Conservation (phyloP, 2,329 filamentous ascomycete genomes). For the Phaeosphaeriaceae sp. region DNA sequence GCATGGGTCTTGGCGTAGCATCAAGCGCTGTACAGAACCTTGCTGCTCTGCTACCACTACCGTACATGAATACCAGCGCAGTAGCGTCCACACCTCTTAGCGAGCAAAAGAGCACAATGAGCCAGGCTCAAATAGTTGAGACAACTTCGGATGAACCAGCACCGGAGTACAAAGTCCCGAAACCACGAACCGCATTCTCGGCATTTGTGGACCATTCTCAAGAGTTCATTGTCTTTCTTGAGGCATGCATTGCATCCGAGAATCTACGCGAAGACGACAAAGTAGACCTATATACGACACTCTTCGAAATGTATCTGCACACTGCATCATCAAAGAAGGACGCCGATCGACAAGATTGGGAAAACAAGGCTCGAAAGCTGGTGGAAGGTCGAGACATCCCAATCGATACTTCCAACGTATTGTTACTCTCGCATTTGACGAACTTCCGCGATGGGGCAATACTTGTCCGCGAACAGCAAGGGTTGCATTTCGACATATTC, state of each 20-base stretch:
- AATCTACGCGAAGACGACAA: slow-evolving; percentile 76
- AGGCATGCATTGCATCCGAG: slow-evolving; percentile 80
- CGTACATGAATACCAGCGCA: slow-evolving; percentile 77
- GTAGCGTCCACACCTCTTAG: slow-evolving; percentile 62
- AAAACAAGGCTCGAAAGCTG: slow-evolving; percentile 85
- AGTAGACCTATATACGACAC: slow-evolving; percentile 87
- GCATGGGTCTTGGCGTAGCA: slow-evolving; percentile 56
- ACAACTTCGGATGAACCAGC: slow-evolving; percentile 60
- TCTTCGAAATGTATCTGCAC: slow-evolving; percentile 98
- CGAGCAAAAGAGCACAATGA: slow-evolving; percentile 60
- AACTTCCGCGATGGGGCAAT: slow-evolving; percentile 90
- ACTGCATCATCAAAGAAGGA: slow-evolving; percentile 80
- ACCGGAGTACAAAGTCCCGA: slow-evolving; percentile 76
- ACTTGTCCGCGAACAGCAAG: slow-evolving; percentile 91
- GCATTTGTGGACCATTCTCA: slow-evolving; percentile 94
- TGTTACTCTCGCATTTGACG: slow-evolving; percentile 89
- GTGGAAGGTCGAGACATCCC: slow-evolving; percentile 80
- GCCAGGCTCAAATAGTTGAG: slow-evolving; percentile 61
- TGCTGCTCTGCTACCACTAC: slow-evolving; percentile 80
- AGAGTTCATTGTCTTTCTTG: slow-evolving; percentile 90
- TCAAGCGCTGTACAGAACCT: slow-evolving; percentile 85
- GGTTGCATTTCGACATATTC: slow-evolving; percentile 93
- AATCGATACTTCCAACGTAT: slow-evolving; percentile 93
- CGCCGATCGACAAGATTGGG: slow-evolving; percentile 78
- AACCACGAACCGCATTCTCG: slow-evolving; percentile 89